Percentiles rank a stretch among this genome's conserved stretches.
Evolutionary conservation across 768 basidiomycete genomes (phyloP).

Genomic region (Boletus rufocinnamomeus): DNA sequence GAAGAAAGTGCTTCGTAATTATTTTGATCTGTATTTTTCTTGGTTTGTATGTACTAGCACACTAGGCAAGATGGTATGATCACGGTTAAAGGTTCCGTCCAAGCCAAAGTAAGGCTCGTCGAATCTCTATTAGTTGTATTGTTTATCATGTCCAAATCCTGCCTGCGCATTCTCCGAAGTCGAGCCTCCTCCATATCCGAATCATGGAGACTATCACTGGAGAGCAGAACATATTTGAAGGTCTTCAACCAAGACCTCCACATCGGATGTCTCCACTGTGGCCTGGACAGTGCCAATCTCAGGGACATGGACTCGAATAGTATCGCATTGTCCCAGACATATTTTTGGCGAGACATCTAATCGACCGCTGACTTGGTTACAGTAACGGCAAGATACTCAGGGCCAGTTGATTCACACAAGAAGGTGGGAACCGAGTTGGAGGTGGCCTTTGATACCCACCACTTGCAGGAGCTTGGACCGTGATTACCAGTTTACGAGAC

Average conservation of each 20-base stretch:
- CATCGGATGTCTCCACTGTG: neutral
- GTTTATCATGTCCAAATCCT: no score
- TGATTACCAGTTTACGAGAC: neutral
- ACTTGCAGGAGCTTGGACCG: neutral
- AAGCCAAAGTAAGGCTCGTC: neutral
- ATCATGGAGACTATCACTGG: neutral
- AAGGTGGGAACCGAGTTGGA: neutral
- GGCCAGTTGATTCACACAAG: neutral
- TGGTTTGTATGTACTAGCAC: slow-evolving; percentile 6
- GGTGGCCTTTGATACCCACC: neutral
- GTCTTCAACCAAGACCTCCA: neutral
- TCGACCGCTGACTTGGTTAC: neutral
- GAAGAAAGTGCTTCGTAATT: slow-evolving; percentile 21
- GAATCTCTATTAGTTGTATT: no score
- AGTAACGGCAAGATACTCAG: neutral
- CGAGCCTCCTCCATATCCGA: neutral
- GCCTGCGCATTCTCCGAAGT: no score
- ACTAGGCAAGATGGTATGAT: neutral
- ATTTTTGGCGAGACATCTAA: no score
- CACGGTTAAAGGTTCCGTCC: no score
- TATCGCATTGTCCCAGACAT: no score
- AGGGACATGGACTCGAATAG: neutral
- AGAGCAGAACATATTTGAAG: neutral
- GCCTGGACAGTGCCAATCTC: neutral
- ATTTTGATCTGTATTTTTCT: slow-evolving; percentile 9